Base-by-base conservation (phyloP, 345 rosid genomes). In the Linum trigynum region DNA sequence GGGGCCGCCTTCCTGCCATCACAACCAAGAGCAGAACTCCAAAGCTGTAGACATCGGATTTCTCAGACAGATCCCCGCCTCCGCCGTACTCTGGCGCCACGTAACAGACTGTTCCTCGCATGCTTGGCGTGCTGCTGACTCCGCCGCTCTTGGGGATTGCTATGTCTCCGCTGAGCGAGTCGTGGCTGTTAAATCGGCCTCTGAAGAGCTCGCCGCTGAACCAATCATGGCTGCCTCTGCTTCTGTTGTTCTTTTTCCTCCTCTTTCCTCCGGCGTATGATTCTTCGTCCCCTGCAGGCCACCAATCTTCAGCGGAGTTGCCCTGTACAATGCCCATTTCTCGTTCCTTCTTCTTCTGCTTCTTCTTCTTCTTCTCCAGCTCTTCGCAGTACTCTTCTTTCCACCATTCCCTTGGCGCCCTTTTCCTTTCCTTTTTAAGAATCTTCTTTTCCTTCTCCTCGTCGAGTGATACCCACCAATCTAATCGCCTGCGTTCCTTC, bases 361-460 rank as follows among this genome's bases (percentile, higher is more conserved):
- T 84, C 71, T 78, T 80, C 66, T 80, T 91, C 71, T 84, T 87
- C 75, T 77, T 84, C 3, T 83, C 83, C 0, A 88, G 74, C 55
- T 88, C 96, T 68, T 88, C 96, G 14, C 89, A 78, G 16, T 89
- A 86, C 82, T 92, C 97, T 69, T 92, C 97, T 66, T 81, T 89
- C 98, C 98, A 92, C 98, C 98, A 92, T 66, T 92, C 91, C 74
- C 98, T 87, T 3, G 95, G 86, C 42, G 77, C 86, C 80, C 86
- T 82, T 65, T 83, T 72, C 82, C 78, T 86, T 70, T 84, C 89
- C 74, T 74, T 82, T 76, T 81, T 86, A 7, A 64, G 57, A 61
- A 63, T 69, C 74, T 75, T 84, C 59, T 55, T 75, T 3, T 80
- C 84, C 69, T 78, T 79, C 65, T 83, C 91, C 5, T 90, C 95